Conservation (phyloP, 768 basidiomycete species). For the Artomyces pyxidatus region DNA sequence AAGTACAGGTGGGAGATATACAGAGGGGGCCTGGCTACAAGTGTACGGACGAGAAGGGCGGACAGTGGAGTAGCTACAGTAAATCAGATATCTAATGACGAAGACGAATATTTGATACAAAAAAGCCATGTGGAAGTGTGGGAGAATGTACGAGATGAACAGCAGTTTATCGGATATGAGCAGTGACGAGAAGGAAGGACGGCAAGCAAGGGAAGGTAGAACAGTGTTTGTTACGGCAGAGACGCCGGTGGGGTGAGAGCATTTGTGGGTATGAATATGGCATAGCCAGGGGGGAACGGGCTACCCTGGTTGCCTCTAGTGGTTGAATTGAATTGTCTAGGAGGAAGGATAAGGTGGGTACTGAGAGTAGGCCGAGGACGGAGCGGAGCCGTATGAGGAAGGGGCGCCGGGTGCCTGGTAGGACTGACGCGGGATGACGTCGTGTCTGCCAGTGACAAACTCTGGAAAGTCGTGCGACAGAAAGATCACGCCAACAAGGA, state of each 20-base stretch:
- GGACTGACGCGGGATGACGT: constrained; percentile 35
- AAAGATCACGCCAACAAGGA: constrained; percentile 14
- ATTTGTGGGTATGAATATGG: too few species aligned
- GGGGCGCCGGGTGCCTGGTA: constrained; percentile 6
- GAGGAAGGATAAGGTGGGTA: neutral
- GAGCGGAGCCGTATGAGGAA: neutral
- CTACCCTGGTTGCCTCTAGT: too few species aligned
- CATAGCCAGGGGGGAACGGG: too few species aligned
- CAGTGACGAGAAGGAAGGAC: neutral
- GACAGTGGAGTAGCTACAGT: neutral
- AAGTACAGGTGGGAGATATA: neutral
- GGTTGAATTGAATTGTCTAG: too few species aligned
- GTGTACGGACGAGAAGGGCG: neutral
- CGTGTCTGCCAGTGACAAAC: constrained; percentile 27
- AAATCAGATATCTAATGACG: neutral
- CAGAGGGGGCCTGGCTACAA: neutral
- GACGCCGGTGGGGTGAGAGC: too few species aligned
- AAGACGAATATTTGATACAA: constrained; percentile 7
- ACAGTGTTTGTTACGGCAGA: constrained; percentile 28
- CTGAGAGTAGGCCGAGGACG: neutral
- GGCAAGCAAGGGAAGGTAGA: neutral
- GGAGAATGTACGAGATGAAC: neutral
- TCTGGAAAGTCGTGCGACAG: constrained; percentile 41
- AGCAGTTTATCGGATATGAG: neutral
- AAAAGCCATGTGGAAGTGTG: neutral